Conservation (phyloP, 352 stramenopile genomes). For the Phytopythium aichiense region DNA sequence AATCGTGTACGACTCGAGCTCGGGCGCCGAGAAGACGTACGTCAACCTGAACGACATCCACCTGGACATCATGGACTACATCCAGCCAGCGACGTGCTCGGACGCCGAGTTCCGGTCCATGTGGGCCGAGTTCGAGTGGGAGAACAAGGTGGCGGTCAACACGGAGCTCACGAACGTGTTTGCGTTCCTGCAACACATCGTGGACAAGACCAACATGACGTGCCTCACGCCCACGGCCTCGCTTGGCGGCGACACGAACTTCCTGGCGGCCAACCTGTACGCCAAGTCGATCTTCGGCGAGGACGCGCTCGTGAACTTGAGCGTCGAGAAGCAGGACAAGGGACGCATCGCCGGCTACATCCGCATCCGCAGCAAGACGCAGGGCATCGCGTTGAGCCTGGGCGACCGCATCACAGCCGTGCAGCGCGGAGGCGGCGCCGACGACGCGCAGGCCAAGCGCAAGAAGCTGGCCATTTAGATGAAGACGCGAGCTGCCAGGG, state of each 20-base stretch:
- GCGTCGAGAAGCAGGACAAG: constrained; percentile 98
- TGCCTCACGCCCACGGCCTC: constrained; percentile 96
- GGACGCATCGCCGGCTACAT: constrained; percentile 98
- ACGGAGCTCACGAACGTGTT: constrained; percentile 97
- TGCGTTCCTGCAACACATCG: constrained; percentile 98
- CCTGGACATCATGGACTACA: constrained; percentile 99
- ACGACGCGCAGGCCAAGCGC: constrained; percentile 74
- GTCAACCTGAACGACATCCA: constrained; percentile 99
- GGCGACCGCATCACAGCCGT: constrained; percentile 98
- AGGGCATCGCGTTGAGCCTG: constrained; percentile 99
- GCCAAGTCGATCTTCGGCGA: constrained; percentile 94
- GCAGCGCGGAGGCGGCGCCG: constrained; percentile 75
- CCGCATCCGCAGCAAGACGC: constrained; percentile 99
- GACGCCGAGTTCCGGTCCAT: constrained; percentile 98
- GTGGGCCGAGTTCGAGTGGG: constrained; percentile 99
- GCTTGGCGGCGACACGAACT: constrained; percentile 88
- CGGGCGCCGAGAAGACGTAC: constrained; percentile 96
- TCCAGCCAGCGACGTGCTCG: constrained; percentile 91
- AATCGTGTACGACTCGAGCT: constrained; percentile 98
- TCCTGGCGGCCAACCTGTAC: constrained; percentile 93
- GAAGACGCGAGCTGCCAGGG: constrained; percentile 3
- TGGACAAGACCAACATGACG: constrained; percentile 98
- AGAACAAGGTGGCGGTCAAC: constrained; percentile 99
- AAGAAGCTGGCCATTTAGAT: constrained; percentile 73
- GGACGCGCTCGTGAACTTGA: constrained; percentile 99